Conservation (phyloP, 1,139 yeast genomes). For the Geotrichum restrictum region DNA sequence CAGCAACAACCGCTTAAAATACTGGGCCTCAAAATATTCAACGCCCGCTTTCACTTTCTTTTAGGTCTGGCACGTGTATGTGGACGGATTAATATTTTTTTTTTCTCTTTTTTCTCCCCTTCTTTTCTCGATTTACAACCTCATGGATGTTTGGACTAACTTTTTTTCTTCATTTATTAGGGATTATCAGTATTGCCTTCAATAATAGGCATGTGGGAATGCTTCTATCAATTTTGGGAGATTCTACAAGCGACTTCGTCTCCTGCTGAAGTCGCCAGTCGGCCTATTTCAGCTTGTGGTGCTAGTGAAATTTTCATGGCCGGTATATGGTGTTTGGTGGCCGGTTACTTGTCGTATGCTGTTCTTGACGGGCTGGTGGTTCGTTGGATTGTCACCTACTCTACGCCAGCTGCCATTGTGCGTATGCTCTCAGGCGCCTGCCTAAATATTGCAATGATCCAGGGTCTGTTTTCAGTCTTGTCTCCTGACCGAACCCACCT, state of each 20-base stretch:
- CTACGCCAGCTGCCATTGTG: slow-evolving; percentile 80
- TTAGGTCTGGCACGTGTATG: slow-evolving; percentile 40
- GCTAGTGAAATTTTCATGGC: slow-evolving; percentile 42
- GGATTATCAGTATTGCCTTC: slow-evolving; percentile 70
- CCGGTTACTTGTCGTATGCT: slow-evolving; percentile 77
- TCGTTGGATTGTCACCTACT: slow-evolving; percentile 85
- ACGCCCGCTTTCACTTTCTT: slow-evolving; percentile 71
- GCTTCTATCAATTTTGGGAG: slow-evolving; percentile 49
- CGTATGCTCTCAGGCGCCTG: slow-evolving; percentile 80
- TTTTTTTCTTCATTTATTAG: slow-evolving; percentile 35
- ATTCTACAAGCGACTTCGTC: slow-evolving; percentile 22
- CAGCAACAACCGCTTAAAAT: slow-evolving; percentile 44
- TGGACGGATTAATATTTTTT: background rate
- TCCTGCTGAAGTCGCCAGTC: slow-evolving; percentile 10
- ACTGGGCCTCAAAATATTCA: slow-evolving; percentile 61
- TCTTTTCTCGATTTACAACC: background rate
- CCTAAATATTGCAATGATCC: slow-evolving; percentile 65
- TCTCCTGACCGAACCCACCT: slow-evolving; percentile 56
- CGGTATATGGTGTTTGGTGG: slow-evolving; percentile 58
- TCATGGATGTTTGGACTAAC: background rate
- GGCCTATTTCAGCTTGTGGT: slow-evolving; percentile 34
- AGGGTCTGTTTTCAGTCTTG: slow-evolving; percentile 52
- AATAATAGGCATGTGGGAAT: slow-evolving; percentile 50
- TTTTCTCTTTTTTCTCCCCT: background rate
- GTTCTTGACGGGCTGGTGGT: slow-evolving; percentile 87